Percentiles rank a stretch among this genome's conserved stretches.
These are phyloP conservation scores for Sporodiniella umbellata DNA, from an alignment of 371 early-diverging fungal genomes.

Conservation along the genomic window DNA sequence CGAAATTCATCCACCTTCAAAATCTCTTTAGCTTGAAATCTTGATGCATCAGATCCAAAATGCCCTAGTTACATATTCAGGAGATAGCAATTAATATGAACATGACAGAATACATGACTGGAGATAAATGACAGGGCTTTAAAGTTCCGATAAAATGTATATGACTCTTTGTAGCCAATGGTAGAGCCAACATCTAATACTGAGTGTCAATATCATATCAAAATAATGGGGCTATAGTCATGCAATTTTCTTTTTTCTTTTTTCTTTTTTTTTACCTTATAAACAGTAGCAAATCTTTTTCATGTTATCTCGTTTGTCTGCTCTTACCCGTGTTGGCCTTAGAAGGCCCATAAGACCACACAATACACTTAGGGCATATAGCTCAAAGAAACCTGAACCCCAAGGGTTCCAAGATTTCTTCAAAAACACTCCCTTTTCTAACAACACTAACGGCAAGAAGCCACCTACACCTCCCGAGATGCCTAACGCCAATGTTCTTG, in stretches of 20 bases:
- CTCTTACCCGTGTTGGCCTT: neutral
- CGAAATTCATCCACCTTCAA: too few relatives aligned
- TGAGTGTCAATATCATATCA: neutral
- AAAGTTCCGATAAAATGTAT: too few relatives aligned
- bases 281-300: neutral
- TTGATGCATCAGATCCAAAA: too few relatives aligned
- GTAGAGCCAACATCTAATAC: too few relatives aligned
- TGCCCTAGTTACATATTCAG: too few relatives aligned
- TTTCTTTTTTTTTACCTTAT: neutral
- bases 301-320: neutral
- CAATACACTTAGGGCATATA: slow-evolving; percentile 4
- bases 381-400: slow-evolving; percentile 17
- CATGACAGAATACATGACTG: too few relatives aligned
- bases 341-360: neutral
- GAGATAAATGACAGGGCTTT: too few relatives aligned
- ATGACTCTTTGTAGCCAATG: too few relatives aligned
- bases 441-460: slow-evolving; percentile 11
- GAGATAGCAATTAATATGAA: too few relatives aligned
- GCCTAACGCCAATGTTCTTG: slow-evolving; percentile 48
- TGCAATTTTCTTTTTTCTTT: neutral
- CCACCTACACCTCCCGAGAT: slow-evolving; percentile 26
- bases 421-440: slow-evolving; percentile 21
- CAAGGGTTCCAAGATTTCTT: slow-evolving; percentile 47
- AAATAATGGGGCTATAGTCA: neutral
- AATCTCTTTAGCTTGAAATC: too few relatives aligned